A percentile compares a stretch with the other conserved stretches of the same genome.
These are phyloP conservation scores for Spergularia marina DNA, from an alignment of 148 eudicot genomes.

Conservation along the genomic window DNA sequence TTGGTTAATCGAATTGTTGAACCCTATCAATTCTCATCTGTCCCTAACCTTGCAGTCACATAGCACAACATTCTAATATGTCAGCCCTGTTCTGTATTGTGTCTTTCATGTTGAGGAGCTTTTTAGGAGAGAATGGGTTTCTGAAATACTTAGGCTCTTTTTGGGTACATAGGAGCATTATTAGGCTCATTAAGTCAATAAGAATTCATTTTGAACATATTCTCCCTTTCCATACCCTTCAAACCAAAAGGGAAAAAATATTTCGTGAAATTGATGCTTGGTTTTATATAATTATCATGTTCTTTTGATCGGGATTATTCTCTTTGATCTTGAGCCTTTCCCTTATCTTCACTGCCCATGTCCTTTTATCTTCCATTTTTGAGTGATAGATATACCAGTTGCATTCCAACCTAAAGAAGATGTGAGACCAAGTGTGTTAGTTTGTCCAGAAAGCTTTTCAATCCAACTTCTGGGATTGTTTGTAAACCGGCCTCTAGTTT, in stretches of 20 bases:
- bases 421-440: not conserved
- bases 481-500: constrained; percentile 1
- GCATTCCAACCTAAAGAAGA: not conserved
- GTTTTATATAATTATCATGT: not conserved
- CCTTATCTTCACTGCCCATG: constrained; percentile 7
- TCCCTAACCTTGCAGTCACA: constrained; percentile 11
- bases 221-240: not conserved
- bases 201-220: not conserved
- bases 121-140: not conserved
- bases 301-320: not conserved
- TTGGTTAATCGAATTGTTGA: constrained; percentile 2
- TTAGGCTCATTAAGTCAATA: not conserved
- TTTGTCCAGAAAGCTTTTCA: constrained; percentile 3
- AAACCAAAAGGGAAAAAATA: not conserved
- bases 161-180: no score
- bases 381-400: not conserved
- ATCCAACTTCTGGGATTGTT: constrained; percentile 6
- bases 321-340: constrained; percentile 5
- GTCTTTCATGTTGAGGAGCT: constrained; percentile 2
- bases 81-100: not conserved
- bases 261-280: not conserved
- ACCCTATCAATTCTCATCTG: constrained; percentile 14
- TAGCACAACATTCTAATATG: not conserved
- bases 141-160: constrained; percentile 4
- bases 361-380: not conserved